phyloP scores from a whole-genome alignment of 1,139 yeast genomes.

The Lodderomyces parapsilosis region DNA sequence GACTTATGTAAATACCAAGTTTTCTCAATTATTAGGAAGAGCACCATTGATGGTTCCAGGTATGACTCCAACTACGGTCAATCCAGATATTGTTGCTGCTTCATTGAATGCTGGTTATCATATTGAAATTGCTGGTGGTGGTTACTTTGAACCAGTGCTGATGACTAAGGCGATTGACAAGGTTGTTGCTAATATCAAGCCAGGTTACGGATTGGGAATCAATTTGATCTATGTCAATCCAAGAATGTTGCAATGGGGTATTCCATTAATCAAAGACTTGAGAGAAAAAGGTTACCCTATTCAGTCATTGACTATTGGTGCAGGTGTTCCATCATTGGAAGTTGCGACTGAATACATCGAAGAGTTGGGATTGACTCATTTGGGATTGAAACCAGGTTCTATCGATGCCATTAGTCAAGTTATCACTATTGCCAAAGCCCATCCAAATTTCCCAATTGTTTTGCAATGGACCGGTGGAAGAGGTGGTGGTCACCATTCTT shows the following conservation, averaged over 20 bases:
- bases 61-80: conserved; percentile 98
- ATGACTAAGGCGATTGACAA: conserved; percentile 76
- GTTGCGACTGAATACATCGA: conserved; percentile 96
- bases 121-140: conserved; percentile 98
- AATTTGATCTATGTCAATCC: conserved; percentile 96
- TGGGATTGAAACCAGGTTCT: conserved; percentile 97
- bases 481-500: conserved; percentile 99
- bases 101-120: conserved; percentile 95
- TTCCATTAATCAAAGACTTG: conserved; percentile 86
- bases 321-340: conserved; percentile 98
- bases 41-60: conserved; percentile 98
- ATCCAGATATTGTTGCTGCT: conserved; percentile 90
- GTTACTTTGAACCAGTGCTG: conserved; percentile 73
- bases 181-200: conserved; percentile 62
- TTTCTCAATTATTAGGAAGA: conserved; percentile 87
- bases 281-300: conserved; percentile 93
- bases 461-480: conserved; percentile 99
- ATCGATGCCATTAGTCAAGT: conserved; percentile 87
- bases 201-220: conserved; percentile 89
- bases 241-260: conserved; percentile 97
- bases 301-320: conserved; percentile 96
- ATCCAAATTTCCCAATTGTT: conserved; percentile 93
- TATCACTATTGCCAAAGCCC: conserved; percentile 88
- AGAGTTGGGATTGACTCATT: conserved; percentile 87
- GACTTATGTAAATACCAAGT: conserved; percentile 86